These are phyloP conservation scores for Phytophthora quininea DNA, from an alignment of 352 stramenopile species.

Conservation along the genomic window DNA sequence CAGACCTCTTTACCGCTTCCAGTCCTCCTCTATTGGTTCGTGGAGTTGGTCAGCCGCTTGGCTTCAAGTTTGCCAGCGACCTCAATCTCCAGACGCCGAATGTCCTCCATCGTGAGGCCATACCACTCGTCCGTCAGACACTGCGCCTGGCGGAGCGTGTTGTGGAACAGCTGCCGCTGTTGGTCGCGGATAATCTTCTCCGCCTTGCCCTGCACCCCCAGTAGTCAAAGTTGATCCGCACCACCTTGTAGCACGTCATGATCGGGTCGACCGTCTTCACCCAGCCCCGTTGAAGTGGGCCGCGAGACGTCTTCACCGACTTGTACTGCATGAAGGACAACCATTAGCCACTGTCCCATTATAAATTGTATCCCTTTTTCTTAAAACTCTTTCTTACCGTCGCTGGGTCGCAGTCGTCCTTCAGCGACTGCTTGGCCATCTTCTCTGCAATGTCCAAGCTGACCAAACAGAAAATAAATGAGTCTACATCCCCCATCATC, in stretches of 20 bases:
- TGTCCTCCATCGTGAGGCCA: slow-evolving; percentile 85
- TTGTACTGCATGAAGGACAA: slow-evolving; percentile 49
- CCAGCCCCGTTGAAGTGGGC: slow-evolving; percentile 72
- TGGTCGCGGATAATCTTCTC: slow-evolving; percentile 87
- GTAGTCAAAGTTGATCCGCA: slow-evolving; percentile 90
- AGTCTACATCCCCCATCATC: not conserved
- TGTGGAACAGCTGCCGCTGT: slow-evolving; percentile 85
- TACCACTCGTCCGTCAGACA: slow-evolving; percentile 86
- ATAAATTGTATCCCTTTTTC: too few relatives aligned
- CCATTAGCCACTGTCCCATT: too few relatives aligned
- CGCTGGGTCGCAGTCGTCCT: slow-evolving; percentile 68
- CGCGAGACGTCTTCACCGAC: slow-evolving; percentile 73
- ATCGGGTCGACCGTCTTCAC: slow-evolving; percentile 69
- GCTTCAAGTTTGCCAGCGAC: slow-evolving; percentile 79
- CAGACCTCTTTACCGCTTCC: not conserved
- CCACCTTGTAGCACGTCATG: slow-evolving; percentile 90
- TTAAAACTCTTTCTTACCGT: slow-evolving; percentile 34
- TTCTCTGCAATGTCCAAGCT: slow-evolving; percentile 83
- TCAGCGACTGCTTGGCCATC: slow-evolving; percentile 76
- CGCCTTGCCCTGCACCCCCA: slow-evolving; percentile 85
- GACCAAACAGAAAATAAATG: slow-evolving; percentile 1
- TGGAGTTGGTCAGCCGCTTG: slow-evolving; percentile 58
- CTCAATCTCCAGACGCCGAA: slow-evolving; percentile 77
- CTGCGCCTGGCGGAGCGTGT: slow-evolving; percentile 70
- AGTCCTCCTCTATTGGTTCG: slow-evolving; percentile 45